phyloP scores from a whole-genome alignment of 768 basidiomycete genomes.

The Tremella fuciformis region DNA sequence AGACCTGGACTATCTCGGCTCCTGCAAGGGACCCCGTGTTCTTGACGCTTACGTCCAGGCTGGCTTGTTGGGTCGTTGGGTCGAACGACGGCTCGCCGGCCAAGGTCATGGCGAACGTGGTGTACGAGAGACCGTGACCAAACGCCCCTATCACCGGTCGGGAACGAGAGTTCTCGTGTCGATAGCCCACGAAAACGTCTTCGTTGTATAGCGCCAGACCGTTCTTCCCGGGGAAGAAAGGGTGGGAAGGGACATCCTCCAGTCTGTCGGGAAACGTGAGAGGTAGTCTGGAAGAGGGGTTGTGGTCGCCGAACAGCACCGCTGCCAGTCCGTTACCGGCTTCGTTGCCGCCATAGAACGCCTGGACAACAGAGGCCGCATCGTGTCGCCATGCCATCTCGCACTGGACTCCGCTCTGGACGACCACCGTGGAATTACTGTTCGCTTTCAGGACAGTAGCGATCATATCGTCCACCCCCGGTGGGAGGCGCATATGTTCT shows the following conservation, averaged over 20 bases:
- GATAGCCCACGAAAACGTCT: constrained; percentile 45
- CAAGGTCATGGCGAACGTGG: constrained; percentile 56
- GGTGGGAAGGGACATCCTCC: constrained; percentile 63
- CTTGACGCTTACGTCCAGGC: constrained; percentile 1
- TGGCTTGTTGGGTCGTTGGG: too few species aligned
- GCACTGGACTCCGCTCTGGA: constrained; percentile 51
- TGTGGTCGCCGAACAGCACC: constrained; percentile 33
- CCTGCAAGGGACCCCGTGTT: not conserved
- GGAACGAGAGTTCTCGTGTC: constrained; percentile 52
- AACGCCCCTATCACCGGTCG: constrained; percentile 53
- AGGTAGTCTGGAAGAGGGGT: constrained; percentile 37
- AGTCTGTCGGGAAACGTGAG: constrained; percentile 48
- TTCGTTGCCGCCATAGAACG: constrained; percentile 45
- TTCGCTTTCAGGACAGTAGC: too few species aligned
- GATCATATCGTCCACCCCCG: too few species aligned
- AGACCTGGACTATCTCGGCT: constrained; percentile 22
- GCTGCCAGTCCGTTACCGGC: constrained; percentile 38
- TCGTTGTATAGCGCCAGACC: constrained; percentile 15
- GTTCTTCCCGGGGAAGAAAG: constrained; percentile 53
- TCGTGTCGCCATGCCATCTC: constrained; percentile 66
- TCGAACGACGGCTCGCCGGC: too few species aligned
- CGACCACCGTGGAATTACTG: too few species aligned
- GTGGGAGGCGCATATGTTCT: constrained; percentile 8
- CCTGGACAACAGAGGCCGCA: constrained; percentile 60
- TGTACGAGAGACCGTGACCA: constrained; percentile 75